These are phyloP conservation scores for Lactarius quietus DNA, from an alignment of 768 basidiomycete species.

Conservation along the genomic window DNA sequence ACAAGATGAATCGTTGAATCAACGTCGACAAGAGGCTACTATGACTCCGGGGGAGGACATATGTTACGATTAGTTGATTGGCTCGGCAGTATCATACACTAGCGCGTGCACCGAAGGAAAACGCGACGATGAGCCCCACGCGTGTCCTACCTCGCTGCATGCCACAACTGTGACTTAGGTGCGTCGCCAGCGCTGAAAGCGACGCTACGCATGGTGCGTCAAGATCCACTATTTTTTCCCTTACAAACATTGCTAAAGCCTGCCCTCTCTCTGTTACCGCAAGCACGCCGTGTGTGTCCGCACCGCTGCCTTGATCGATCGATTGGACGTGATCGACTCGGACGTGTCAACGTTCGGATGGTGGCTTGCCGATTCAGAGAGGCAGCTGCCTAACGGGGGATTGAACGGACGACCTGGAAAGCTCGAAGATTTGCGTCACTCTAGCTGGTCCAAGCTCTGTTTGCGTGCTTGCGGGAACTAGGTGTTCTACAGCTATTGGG, in stretches of 20 bases:
- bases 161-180: constrained; percentile 93
- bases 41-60: too few species aligned
- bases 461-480: constrained; percentile 32
- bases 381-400: constrained; percentile 91
- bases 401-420: constrained; percentile 98
- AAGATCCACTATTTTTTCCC: too few species aligned
- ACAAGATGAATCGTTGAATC: too few species aligned
- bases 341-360: constrained; percentile 76
- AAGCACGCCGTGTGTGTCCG: constrained; percentile 83
- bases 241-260: too few species aligned
- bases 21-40: too few species aligned
- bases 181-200: constrained; percentile 79
- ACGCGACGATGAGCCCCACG: too few species aligned
- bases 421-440: constrained; percentile 75
- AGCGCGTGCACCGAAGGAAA: constrained; percentile 57
- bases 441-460: neutral
- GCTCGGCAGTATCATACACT: too few species aligned
- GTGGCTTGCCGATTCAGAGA: constrained; percentile 94
- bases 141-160: constrained; percentile 75
- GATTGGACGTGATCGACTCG: constrained; percentile 73
- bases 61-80: too few species aligned
- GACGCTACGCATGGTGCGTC: constrained; percentile 82
- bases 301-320: constrained; percentile 79
- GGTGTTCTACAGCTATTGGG: constrained; percentile 99
- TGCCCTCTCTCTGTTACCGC: too few species aligned